Percentiles rank a stretch among this genome's conserved stretches.
Evolutionary conservation across 495 filamentous ascomycete genomes (phyloP).

Genomic region (Penicillium antarcticum): DNA sequence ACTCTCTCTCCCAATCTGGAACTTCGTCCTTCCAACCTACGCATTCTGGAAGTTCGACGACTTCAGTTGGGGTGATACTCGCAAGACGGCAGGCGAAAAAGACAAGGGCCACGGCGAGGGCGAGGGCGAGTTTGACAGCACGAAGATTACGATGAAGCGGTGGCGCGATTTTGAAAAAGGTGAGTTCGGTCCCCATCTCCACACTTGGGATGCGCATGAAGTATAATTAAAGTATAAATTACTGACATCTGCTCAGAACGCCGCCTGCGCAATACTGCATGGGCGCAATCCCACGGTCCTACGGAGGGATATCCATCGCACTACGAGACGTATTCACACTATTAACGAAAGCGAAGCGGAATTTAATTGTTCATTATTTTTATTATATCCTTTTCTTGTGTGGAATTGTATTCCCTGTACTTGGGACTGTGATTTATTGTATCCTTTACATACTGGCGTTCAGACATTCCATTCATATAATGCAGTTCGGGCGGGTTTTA

Average conservation of each 20-base stretch:
- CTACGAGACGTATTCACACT: slow-evolving; percentile 32
- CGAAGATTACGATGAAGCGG: slow-evolving; percentile 96
- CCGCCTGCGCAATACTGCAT: slow-evolving; percentile 19
- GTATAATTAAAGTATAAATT: neutral
- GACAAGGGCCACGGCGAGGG: slow-evolving; percentile 78
- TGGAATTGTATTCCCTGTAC: neutral
- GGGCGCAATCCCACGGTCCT: slow-evolving; percentile 15
- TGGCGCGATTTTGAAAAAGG: slow-evolving; percentile 96
- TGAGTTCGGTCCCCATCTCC: slow-evolving; percentile 23
- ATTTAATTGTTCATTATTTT: neutral
- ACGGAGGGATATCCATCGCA: slow-evolving; percentile 20
- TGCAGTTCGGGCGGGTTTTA: slow-evolving; percentile 1
- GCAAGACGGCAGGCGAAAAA: slow-evolving; percentile 91
- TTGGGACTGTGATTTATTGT: slow-evolving; percentile 17
- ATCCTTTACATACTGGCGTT: slow-evolving; percentile 19
- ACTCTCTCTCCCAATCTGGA: slow-evolving; percentile 92
- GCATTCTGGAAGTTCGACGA: slow-evolving; percentile 99
- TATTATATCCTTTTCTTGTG: neutral
- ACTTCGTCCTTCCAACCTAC: slow-evolving; percentile 91
- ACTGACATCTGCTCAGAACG: slow-evolving; percentile 20
- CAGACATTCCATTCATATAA: slow-evolving; percentile 3
- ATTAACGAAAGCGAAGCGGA: slow-evolving; percentile 18
- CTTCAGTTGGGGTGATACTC: slow-evolving; percentile 98
- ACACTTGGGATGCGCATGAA: neutral
- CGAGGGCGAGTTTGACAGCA: slow-evolving; percentile 96